Base-by-base conservation (phyloP, 192 early-diverging fungal species). In the Rhizophagus prolifer region DNA sequence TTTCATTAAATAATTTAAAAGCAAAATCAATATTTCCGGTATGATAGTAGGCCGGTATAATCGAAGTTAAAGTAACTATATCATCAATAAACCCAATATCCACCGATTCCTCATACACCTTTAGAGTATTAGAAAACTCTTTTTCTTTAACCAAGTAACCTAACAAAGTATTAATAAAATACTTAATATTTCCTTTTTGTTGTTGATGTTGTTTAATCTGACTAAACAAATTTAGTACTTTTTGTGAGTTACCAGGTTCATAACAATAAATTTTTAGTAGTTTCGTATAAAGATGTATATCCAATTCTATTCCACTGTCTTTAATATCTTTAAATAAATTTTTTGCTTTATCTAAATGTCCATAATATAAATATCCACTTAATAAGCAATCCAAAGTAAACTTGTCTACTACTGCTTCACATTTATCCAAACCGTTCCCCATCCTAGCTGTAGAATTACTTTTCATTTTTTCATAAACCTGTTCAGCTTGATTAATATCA, bases 361-460 rank as follows among this genome's bases (percentile, higher is more conserved):
- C 61, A 25, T 63, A 30, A 30, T 9, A 9, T 63, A 63, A 30
- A 63, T 63, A 63, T 13, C 23, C 25, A 28, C 26, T 63, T 30
- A 63, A 30, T 63, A 63, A 63, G 12, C 23, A 25, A 63, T 63
- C 61, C 28, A 63, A 63, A 28, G 61, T 63, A 30, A 63, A 30
- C 9, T 26, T 28, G 30, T 63, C 61, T 63, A 30, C 12, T 9
- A 30, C 16, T 38, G 7, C 36, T 8, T 38, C 36, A 38, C 36
- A 38, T 38, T 38, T 38, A 38, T 38, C 36, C 36, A 38, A 38
- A 38, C 36, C 0, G 36, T 38, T 38, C 36, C 36, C 36, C 36
- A 38, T 8, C 7, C 36, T 38, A 25, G 4, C 3, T 63, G 28
- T 14, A 30, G 12, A 9, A 38, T 38, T 38, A 38, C 36, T 38